Conservation (phyloP, 768 basidiomycete genomes). For the Mycena galericulata region DNA sequence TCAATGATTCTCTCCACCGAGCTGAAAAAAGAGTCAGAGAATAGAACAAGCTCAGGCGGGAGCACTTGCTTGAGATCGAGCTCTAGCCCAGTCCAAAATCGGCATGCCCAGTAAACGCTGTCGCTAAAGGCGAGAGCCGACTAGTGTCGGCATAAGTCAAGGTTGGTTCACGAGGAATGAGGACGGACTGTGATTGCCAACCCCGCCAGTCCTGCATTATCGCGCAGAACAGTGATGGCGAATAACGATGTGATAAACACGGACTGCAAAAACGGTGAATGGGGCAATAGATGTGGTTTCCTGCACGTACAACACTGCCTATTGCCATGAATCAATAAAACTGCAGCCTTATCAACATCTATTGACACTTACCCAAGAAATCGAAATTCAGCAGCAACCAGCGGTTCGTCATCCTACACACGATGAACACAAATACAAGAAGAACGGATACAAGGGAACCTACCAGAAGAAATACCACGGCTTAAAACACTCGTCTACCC, state of each 20-base stretch:
- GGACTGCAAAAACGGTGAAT: slow-evolving; percentile 41
- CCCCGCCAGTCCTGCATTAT: slow-evolving; percentile 72
- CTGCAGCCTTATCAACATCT: background rate
- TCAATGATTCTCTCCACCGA: slow-evolving; percentile 92
- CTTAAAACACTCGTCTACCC: slow-evolving; percentile 81
- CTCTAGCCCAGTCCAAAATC: slow-evolving; percentile 23
- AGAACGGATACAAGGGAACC: too few relatives aligned
- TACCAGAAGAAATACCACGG: slow-evolving; percentile 78
- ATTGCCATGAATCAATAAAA: background rate
- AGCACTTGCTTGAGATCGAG: slow-evolving; percentile 19
- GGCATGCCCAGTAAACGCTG: slow-evolving; percentile 20
- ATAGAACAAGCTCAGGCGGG: background rate
- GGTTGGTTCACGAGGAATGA: slow-evolving; percentile 59
- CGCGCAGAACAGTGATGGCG: slow-evolving; percentile 67
- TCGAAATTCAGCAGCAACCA: slow-evolving; percentile 13
- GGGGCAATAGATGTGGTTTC: background rate
- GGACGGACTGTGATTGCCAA: slow-evolving; percentile 39
- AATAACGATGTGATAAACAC: slow-evolving; percentile 84
- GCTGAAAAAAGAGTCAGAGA: slow-evolving; percentile 49
- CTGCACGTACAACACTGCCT: slow-evolving; percentile 2
- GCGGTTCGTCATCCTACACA: slow-evolving; percentile 3
- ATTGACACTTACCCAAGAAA: background rate
- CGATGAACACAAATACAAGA: background rate
- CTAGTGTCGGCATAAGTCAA: background rate
- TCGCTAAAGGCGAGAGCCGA: slow-evolving; percentile 19